A percentile compares a stretch with the other conserved stretches of the same genome.
These are phyloP conservation scores for Erythrophleum fordii DNA, from an alignment of 306 rosid species.

Conservation along the genomic window DNA sequence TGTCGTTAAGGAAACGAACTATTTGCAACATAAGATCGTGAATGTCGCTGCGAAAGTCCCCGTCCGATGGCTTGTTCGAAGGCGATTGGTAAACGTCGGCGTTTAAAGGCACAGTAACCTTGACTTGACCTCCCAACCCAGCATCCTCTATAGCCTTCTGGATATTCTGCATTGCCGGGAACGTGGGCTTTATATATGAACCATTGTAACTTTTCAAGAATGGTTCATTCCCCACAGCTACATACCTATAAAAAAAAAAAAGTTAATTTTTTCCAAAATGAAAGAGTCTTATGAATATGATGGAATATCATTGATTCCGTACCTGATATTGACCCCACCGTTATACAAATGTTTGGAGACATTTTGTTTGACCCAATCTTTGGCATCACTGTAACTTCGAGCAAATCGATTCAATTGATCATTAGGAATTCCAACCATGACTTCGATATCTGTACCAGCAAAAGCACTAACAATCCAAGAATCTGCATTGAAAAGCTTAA, in stretches of 20 bases:
- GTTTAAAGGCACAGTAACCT: conserved; percentile 68
- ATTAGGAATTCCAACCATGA: conserved; percentile 83
- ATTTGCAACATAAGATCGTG: conserved; percentile 47
- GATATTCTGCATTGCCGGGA: conserved; percentile 73
- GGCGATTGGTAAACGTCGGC: conserved; percentile 78
- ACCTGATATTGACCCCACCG: conserved; percentile 72
- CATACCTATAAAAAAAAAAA: conserved; percentile 45
- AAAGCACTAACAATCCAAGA: conserved; percentile 54
- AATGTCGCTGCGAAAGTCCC: conserved; percentile 57
- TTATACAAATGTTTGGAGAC: conserved; percentile 50
- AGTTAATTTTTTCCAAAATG: not conserved
- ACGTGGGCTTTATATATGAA: conserved; percentile 36
- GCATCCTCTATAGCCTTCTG: conserved; percentile 66
- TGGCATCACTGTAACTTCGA: conserved; percentile 25
- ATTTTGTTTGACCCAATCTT: conserved; percentile 71
- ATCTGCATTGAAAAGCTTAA: conserved; percentile 79
- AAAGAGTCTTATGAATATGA: not conserved
- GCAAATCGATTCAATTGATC: conserved; percentile 52
- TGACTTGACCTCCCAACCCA: conserved; percentile 59
- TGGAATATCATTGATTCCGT: not conserved
- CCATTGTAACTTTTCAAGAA: conserved; percentile 74
- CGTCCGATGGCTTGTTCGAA: conserved; percentile 66
- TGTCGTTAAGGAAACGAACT: conserved; percentile 49
- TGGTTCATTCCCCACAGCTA: conserved; percentile 84
- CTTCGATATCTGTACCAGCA: conserved; percentile 64